phyloP scores from a whole-genome alignment of 257 asterid species.

The Ballota nigra region DNA sequence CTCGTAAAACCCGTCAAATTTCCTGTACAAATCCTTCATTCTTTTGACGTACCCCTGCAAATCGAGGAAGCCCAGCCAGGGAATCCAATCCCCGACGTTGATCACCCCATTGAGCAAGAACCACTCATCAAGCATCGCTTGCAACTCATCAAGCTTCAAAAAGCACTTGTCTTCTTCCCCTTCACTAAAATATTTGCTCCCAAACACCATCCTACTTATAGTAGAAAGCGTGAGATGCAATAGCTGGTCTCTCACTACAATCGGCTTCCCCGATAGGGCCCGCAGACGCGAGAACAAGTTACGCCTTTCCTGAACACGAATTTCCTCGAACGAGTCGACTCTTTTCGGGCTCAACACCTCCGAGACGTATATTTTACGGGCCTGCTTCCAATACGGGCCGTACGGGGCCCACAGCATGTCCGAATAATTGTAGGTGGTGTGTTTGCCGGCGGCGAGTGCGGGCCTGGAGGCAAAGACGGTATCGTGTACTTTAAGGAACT shows the following conservation, averaged over 20 bases:
- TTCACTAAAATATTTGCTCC: conserved; percentile 26
- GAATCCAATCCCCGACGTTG: conserved; percentile 45
- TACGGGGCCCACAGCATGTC: conserved; percentile 40
- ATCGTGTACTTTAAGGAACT: conserved; percentile 23
- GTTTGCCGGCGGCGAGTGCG: conserved; percentile 32
- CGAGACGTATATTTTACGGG: not conserved
- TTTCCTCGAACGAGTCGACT: conserved; percentile 26
- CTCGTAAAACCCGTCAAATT: conserved; percentile 32
- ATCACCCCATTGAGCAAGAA: conserved; percentile 33
- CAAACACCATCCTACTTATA: conserved; percentile 24
- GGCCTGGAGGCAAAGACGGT: conserved; percentile 33
- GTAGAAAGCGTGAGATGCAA: conserved; percentile 11
- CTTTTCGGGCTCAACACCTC: conserved; percentile 27
- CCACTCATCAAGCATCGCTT: conserved; percentile 36
- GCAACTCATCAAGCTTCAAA: conserved; percentile 22
- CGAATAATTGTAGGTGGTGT: conserved; percentile 22
- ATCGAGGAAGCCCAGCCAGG: conserved; percentile 38
- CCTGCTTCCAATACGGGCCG: conserved; percentile 39
- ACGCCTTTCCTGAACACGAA: conserved; percentile 30
- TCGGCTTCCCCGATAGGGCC: conserved; percentile 27
- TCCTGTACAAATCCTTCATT: conserved; percentile 35
- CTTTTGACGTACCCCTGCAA: conserved; percentile 41
- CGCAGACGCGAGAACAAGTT: conserved; percentile 22
- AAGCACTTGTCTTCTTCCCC: not conserved
- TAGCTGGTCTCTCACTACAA: conserved; percentile 28